Percentiles rank a stretch among this genome's conserved stretches.
Evolutionary conservation across 495 filamentous ascomycete genomes (phyloP).

Genomic region (Penicillium mononematosum): DNA sequence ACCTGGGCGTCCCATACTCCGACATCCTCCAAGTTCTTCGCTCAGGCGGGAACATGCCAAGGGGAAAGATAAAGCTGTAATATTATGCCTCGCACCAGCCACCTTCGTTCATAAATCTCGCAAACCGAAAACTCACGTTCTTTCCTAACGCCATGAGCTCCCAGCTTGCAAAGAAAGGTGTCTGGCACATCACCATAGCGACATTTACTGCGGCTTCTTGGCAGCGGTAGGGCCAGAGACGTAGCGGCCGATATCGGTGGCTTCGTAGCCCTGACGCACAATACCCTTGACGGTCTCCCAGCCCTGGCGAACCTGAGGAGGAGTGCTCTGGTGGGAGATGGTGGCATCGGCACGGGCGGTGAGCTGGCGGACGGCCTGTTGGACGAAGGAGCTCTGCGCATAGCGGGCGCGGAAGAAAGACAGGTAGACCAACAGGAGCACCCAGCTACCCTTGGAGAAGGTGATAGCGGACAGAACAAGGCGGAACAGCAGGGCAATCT

Average conservation of each 20-base stretch:
- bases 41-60: slow-evolving; percentile 4
- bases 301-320: slow-evolving; percentile 74
- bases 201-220: slow-evolving; percentile 59
- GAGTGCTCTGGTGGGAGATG: slow-evolving; percentile 81
- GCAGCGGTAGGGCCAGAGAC: slow-evolving; percentile 47
- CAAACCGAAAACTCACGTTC: background rate
- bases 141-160: background rate
- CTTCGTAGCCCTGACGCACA: slow-evolving; percentile 69
- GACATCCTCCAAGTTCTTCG: slow-evolving; percentile 11
- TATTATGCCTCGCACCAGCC: slow-evolving; percentile 5
- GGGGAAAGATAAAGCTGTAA: slow-evolving; percentile 3
- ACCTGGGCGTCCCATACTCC: slow-evolving; percentile 10
- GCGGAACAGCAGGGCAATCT: slow-evolving; percentile 80
- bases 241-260: slow-evolving; percentile 75
- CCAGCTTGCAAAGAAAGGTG: slow-evolving; percentile 2
- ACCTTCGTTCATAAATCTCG: slow-evolving; percentile 4
- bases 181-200: background rate
- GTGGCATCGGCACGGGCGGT: slow-evolving; percentile 75
- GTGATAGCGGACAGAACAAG: slow-evolving; percentile 73
- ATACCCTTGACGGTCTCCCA: slow-evolving; percentile 81
- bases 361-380: slow-evolving; percentile 70
- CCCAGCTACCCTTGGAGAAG: slow-evolving; percentile 87
- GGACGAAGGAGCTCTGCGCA: slow-evolving; percentile 88
- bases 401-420: slow-evolving; percentile 88
- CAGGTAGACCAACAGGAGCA: slow-evolving; percentile 81